A percentile compares a stretch with the other conserved stretches of the same genome.
Conservation (phyloP, 192 early-diverging fungal genomes). For the Umbelopsis vinacea region DNA sequence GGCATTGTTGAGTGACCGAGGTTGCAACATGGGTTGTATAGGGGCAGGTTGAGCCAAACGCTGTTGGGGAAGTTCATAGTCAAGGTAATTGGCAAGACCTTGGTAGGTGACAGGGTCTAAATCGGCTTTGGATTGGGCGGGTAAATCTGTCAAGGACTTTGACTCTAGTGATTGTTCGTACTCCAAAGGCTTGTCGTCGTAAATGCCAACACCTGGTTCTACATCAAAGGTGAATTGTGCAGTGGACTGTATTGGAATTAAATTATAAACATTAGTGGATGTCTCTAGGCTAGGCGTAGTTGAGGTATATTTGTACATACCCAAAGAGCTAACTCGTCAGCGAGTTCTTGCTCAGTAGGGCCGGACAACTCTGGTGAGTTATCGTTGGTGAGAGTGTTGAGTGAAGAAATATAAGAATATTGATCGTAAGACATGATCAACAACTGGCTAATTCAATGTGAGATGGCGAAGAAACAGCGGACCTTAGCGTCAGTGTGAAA, state of each 20-base stretch:
- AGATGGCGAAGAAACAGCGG: neutral
- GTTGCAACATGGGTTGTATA: conserved; percentile 16
- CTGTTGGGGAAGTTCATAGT: conserved; percentile 43
- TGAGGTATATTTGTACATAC: conserved; percentile 21
- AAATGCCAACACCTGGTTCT: conserved; percentile 52
- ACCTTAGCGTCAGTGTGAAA: neutral
- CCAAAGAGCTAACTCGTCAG: conserved; percentile 75
- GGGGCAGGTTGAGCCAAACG: conserved; percentile 16
- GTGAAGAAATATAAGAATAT: conserved; percentile 10
- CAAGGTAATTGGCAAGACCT: conserved; percentile 41
- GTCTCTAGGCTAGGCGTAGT: neutral
- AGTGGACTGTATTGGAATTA: conserved; percentile 46
- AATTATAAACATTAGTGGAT: neutral
- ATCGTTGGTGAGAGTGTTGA: conserved; percentile 1
- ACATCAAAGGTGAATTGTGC: conserved; percentile 78
- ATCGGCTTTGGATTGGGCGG: neutral
- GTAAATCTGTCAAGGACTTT: conserved; percentile 10
- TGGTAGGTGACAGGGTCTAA: conserved; percentile 39
- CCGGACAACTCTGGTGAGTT: conserved; percentile 39
- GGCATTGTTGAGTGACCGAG: neutral
- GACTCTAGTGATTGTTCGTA: conserved; percentile 7
- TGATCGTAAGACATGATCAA: conserved; percentile 19
- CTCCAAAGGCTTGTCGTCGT: conserved; percentile 37
- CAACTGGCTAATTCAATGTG: neutral
- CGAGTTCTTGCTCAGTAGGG: conserved; percentile 63